Evolutionary conservation across 192 early-diverging fungal species (phyloP).

Genomic region (Coemansia sp.): DNA sequence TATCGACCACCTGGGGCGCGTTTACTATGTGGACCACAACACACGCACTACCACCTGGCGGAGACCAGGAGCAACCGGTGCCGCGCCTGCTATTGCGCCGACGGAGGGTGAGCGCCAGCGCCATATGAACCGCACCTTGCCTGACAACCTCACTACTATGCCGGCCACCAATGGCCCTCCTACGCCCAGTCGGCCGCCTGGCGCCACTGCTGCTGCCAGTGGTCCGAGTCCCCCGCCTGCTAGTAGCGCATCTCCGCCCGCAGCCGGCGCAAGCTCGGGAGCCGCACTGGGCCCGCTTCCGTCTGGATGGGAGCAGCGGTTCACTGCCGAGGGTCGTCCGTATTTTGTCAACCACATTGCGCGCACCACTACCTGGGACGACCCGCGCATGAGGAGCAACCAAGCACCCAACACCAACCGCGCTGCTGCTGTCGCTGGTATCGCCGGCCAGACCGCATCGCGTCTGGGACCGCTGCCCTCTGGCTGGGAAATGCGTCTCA

Average conservation of each 20-base stretch:
- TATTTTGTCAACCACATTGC: conserved; percentile 94
- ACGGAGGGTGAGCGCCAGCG: conserved; percentile 74
- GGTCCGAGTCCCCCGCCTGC: conserved; percentile 2
- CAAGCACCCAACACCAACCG: conserved; percentile 41
- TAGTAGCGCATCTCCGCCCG: conserved; percentile 9
- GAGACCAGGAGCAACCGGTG: conserved; percentile 32
- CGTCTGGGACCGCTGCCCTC: conserved; percentile 86
- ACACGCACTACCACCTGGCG: conserved; percentile 95
- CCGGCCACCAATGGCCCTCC: conserved; percentile 2
- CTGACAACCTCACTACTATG: conserved; percentile 55
- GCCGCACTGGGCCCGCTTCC: conserved; percentile 72
- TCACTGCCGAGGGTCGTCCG: conserved; percentile 75
- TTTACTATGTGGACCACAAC: conserved; percentile 99
- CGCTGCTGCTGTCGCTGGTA: conserved; percentile 40
- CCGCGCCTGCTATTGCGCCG: conserved; percentile 35
- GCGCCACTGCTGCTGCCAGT: conserved; percentile 15
- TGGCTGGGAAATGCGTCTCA: conserved; percentile 99
- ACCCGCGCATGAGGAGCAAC: conserved; percentile 64
- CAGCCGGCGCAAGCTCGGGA: conserved; percentile 26
- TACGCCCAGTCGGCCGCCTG: conserved; percentile 1
- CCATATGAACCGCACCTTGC: conserved; percentile 81
- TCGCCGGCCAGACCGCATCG: conserved; percentile 51
- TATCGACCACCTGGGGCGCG: conserved; percentile 86
- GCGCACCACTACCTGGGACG: conserved; percentile 88
- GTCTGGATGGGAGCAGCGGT: conserved; percentile 78